phyloP scores from a whole-genome alignment of 441 rosid genomes.

The Erodium texanum region DNA sequence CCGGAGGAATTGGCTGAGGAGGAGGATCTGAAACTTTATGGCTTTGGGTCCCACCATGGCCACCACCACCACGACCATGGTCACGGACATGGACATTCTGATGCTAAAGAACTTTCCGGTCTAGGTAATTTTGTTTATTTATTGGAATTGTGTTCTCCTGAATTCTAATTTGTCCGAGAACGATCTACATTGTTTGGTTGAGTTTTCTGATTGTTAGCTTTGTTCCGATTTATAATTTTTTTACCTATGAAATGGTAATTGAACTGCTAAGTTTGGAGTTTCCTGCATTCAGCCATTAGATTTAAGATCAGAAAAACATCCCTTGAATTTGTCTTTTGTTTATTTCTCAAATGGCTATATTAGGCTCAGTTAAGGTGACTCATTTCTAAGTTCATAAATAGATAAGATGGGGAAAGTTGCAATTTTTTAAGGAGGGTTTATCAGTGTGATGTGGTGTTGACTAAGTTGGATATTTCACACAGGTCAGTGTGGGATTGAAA shows the following conservation, averaged over 20 bases:
- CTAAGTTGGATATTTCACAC: background rate
- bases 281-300: background rate
- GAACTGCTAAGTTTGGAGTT: no score
- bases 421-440: background rate
- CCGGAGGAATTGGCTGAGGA: constrained; percentile 89
- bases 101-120: constrained; percentile 37
- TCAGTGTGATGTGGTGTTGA: background rate
- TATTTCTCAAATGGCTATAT: background rate
- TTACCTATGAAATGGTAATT: no score
- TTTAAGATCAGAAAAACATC: background rate
- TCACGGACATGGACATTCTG: constrained; percentile 29
- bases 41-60: constrained; percentile 37
- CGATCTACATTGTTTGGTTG: background rate
- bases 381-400: background rate
- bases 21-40: constrained; percentile 70
- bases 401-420: background rate
- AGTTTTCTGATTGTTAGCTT: background rate
- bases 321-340: background rate
- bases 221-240: background rate
- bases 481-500: background rate
- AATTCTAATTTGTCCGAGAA: background rate
- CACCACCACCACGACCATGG: constrained; percentile 25
- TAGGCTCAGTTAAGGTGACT: background rate
- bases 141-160: background rate
- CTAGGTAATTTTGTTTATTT: constrained; percentile 35